A percentile compares a stretch with the other conserved stretches of the same genome.
Evolutionary conservation across 257 asterid genomes (phyloP).

Genomic region (Marsdenia floribunda): DNA sequence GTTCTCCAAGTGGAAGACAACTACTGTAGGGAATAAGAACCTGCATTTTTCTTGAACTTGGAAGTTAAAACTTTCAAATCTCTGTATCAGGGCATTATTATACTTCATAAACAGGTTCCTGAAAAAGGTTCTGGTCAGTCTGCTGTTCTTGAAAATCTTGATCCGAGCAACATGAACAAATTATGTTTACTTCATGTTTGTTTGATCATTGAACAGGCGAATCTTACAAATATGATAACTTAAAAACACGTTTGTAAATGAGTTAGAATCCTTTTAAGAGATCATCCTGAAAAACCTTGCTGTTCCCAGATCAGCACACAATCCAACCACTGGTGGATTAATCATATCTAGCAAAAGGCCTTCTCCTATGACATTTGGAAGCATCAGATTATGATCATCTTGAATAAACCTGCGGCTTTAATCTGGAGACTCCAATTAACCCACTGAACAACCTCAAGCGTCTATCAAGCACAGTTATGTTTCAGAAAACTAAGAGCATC

Average conservation of each 20-base stretch:
- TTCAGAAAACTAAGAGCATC: not conserved
- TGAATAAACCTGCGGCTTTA: not conserved
- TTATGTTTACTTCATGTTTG: not conserved
- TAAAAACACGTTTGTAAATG: not conserved
- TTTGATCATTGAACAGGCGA: not conserved
- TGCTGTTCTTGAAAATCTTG: not conserved
- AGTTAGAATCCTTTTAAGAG: not conserved
- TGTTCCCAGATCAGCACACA: not conserved
- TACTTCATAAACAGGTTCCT: not conserved
- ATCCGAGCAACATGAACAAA: not conserved
- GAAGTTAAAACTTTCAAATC: too few relatives aligned
- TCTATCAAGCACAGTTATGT: not conserved
- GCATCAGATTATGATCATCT: not conserved
- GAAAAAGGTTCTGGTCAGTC: not conserved
- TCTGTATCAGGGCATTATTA: not conserved
- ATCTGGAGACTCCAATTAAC: not conserved
- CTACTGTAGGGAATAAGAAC: not conserved
- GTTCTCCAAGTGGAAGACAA: not conserved
- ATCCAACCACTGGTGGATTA: not conserved
- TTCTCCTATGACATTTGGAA: not conserved
- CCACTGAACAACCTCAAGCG: not conserved
- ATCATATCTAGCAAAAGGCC: not conserved
- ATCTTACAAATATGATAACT: not conserved
- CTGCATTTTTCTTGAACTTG: not conserved
- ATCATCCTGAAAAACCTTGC: not conserved